These are phyloP conservation scores for Pseudopyrenochaeta lycopersici DNA, from an alignment of 2,329 filamentous ascomycete genomes.

Conservation along the genomic window DNA sequence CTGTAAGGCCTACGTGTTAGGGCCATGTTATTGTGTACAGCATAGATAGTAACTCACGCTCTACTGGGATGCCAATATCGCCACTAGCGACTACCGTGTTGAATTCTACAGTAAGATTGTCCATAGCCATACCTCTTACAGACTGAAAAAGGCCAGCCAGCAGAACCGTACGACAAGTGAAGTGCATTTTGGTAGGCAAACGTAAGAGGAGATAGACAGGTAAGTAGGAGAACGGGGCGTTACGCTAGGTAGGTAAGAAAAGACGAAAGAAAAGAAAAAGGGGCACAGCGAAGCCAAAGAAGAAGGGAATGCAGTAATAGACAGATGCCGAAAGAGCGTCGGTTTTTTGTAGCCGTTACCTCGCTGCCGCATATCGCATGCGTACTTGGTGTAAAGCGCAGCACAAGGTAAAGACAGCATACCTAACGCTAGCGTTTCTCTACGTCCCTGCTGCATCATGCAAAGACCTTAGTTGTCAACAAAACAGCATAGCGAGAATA, in stretches of 20 bases:
- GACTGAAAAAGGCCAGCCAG: neutral
- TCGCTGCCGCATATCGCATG: too few species aligned
- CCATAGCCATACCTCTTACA: neutral
- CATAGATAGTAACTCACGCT: neutral
- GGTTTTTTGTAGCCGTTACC: too few species aligned
- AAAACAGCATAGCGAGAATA: neutral
- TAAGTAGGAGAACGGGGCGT: too few species aligned
- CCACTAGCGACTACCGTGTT: neutral
- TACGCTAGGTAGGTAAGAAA: too few species aligned
- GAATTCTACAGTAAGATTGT: conserved; percentile 1
- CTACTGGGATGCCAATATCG: neutral
- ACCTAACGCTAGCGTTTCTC: neutral
- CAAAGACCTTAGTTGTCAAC: neutral
- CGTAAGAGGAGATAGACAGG: neutral
- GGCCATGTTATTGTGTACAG: neutral
- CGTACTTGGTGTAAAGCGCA: neutral
- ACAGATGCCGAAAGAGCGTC: too few species aligned
- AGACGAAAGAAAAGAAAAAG: too few species aligned
- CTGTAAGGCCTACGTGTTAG: neutral
- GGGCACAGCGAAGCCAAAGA: too few species aligned
- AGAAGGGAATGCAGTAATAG: too few species aligned
- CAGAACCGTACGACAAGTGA: neutral
- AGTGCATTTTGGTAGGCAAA: neutral
- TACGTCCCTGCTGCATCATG: neutral
- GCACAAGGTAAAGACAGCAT: neutral